Conservation (phyloP, 371 early-diverging fungal species). For the Mucor lusitanicus region DNA sequence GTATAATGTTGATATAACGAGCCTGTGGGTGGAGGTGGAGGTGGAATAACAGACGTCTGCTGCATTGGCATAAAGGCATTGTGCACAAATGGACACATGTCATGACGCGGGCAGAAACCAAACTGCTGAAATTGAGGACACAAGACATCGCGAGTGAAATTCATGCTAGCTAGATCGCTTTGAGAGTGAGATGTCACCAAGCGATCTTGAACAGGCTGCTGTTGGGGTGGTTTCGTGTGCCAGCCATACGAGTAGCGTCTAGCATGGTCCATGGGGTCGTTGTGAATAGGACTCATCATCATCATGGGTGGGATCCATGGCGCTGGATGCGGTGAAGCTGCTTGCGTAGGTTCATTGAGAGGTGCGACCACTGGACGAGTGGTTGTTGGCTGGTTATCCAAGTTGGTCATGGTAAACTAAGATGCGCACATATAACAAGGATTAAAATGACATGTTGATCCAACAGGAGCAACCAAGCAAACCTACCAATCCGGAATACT, state of each 20-base stretch:
- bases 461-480: background rate
- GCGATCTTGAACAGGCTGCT: background rate
- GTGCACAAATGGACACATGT: slow-evolving; percentile 11
- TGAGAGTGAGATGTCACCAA: background rate
- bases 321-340: background rate
- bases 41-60: background rate
- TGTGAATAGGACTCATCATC: background rate
- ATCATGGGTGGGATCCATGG: slow-evolving; percentile 3
- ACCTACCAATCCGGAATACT: slow-evolving; percentile 10
- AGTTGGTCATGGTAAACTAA: slow-evolving; percentile 11
- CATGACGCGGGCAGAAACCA: slow-evolving; percentile 8
- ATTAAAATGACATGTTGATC: background rate
- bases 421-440: background rate
- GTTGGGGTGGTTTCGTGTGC: background rate
- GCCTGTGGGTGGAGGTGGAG: background rate
- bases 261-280: background rate
- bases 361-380: background rate
- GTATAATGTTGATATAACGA: slow-evolving; percentile 3
- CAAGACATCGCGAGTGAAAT: background rate
- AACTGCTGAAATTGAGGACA: slow-evolving; percentile 17
- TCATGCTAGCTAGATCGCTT: background rate
- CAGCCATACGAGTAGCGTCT: slow-evolving; percentile 12
- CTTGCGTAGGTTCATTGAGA: background rate
- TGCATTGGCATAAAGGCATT: background rate
- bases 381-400: background rate